Conservation (phyloP, 371 early-diverging fungal species). For the Syncephalastrum monosporum region DNA sequence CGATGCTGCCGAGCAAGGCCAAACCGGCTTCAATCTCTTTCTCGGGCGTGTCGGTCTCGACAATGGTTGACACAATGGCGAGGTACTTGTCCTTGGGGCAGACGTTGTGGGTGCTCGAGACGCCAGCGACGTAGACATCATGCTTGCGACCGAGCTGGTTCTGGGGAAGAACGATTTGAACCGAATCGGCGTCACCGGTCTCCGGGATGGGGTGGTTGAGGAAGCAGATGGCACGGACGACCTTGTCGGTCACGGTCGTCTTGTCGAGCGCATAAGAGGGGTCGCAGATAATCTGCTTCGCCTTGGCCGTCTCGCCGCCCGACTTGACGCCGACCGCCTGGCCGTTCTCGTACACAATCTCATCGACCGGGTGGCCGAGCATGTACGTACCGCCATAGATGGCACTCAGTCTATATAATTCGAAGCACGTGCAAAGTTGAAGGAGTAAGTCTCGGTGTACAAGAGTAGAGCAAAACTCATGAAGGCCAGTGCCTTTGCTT, state of each 20-base stretch:
- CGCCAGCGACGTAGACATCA: constrained; percentile 95
- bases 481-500: constrained; percentile 16
- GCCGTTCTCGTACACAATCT: constrained; percentile 85
- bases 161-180: constrained; percentile 96
- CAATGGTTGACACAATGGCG: constrained; percentile 95
- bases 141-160: constrained; percentile 89
- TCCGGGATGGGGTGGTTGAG: constrained; percentile 92
- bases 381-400: constrained; percentile 99
- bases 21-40: constrained; percentile 87
- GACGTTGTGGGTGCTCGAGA: constrained; percentile 88
- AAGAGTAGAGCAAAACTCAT: too few relatives aligned
- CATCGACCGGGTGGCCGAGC: constrained; percentile 92
- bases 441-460: not conserved
- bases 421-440: constrained; percentile 3
- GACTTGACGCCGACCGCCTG: constrained; percentile 87
- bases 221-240: constrained; percentile 96
- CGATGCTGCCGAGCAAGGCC: constrained; percentile 86
- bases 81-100: constrained; percentile 85
- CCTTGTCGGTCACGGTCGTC: constrained; percentile 76
- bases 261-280: constrained; percentile 89
- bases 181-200: constrained; percentile 84
- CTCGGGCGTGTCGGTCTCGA: constrained; percentile 89
- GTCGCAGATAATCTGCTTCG: constrained; percentile 92
- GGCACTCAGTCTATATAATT: constrained; percentile 72
- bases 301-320: constrained; percentile 81